phyloP scores from a whole-genome alignment of 441 rosid genomes.

The Biscutella laevigata region DNA sequence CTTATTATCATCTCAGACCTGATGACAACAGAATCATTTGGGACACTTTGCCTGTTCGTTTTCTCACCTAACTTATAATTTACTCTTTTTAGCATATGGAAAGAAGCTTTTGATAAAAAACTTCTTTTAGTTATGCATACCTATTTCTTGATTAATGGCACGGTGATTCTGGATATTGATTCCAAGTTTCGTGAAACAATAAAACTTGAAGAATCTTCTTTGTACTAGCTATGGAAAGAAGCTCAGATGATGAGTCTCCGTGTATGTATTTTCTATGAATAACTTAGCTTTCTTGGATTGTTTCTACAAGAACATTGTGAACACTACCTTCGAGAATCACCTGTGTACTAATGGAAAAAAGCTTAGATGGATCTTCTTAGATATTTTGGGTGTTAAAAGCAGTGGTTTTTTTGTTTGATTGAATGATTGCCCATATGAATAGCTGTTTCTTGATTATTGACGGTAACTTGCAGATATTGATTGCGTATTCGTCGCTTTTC shows the following conservation, averaged over 20 bases:
- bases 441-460: slow-evolving; percentile 17
- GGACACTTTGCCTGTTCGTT: slow-evolving; percentile 78
- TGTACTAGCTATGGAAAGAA: background rate
- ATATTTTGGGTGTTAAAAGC: too few relatives aligned
- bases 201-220: background rate
- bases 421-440: too few relatives aligned
- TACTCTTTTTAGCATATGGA: background rate
- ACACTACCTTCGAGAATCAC: background rate
- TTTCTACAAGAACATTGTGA: background rate
- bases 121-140: background rate
- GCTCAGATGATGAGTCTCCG: background rate
- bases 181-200: too few relatives aligned
- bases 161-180: background rate
- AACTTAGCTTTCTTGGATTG: background rate
- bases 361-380: too few relatives aligned
- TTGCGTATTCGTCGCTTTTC: slow-evolving; percentile 73
- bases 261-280: too few relatives aligned
- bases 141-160: background rate
- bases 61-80: background rate
- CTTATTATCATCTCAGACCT: slow-evolving; percentile 82
- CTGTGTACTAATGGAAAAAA: background rate
- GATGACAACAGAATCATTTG: slow-evolving; percentile 53
- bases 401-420: too few relatives aligned
- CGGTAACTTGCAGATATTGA: slow-evolving; percentile 62
- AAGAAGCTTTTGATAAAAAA: too few relatives aligned